These are phyloP conservation scores for Colletotrichum spaethianum DNA, from an alignment of 2,329 filamentous ascomycete species.

Conservation along the genomic window DNA sequence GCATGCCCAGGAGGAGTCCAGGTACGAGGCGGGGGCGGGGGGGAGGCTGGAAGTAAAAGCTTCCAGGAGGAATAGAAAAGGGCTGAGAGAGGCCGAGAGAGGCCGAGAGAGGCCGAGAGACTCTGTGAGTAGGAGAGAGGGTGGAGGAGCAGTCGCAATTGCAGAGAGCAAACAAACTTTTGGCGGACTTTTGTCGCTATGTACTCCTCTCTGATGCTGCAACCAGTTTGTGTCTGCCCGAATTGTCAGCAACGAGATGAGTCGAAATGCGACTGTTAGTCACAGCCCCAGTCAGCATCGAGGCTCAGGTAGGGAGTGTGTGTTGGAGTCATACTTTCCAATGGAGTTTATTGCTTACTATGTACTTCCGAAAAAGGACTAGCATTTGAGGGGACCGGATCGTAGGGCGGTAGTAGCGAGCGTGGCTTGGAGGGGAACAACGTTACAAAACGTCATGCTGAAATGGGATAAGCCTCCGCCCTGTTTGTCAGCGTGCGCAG, in stretches of 20 bases:
- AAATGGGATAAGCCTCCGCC: background rate
- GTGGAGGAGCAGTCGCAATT: conserved; percentile 1
- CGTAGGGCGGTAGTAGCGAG: background rate
- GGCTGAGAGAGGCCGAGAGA: background rate
- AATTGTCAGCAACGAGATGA: conserved; percentile 12
- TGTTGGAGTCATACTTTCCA: conserved; percentile 21
- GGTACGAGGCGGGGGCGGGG: conserved; percentile 6
- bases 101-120: background rate
- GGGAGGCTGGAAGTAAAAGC: conserved; percentile 16
- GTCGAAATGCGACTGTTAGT: conserved; percentile 25
- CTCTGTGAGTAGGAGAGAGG: background rate
- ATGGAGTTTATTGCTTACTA: conserved; percentile 16
- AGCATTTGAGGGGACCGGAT: background rate
- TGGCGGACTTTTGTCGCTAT: conserved; percentile 35
- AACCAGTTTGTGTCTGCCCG: conserved; percentile 19
- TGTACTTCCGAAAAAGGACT: too few relatives aligned
- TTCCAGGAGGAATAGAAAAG: background rate
- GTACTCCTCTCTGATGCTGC: conserved; percentile 19
- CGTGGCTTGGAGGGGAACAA: conserved; percentile 7
- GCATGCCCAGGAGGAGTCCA: conserved; percentile 61
- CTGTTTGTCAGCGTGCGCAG: conserved; percentile 19
- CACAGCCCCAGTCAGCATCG: conserved; percentile 4
- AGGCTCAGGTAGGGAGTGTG: background rate
- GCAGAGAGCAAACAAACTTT: conserved; percentile 29
- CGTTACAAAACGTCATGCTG: conserved; percentile 17